These are phyloP conservation scores for Priceomyces fermenticarens DNA, from an alignment of 805 yeast genomes.

Conservation along the genomic window DNA sequence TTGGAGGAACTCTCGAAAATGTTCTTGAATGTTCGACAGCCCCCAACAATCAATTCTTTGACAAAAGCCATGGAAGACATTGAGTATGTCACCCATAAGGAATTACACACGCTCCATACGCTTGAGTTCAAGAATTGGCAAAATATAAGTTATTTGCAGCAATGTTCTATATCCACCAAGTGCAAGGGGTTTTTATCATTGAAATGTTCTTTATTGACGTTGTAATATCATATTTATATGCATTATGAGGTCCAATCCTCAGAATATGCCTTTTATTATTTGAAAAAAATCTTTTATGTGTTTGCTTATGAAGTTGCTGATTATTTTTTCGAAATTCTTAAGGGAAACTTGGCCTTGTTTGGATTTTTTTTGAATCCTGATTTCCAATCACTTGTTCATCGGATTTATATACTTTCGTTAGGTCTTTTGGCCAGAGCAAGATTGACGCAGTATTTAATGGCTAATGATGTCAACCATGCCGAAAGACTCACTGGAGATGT, in stretches of 20 bases:
- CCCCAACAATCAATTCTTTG: constrained; percentile 13
- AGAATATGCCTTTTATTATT: constrained; percentile 29
- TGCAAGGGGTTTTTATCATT: constrained; percentile 9
- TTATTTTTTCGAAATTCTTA: constrained; percentile 21
- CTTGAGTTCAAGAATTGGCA: constrained; percentile 5
- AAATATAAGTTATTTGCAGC: neutral
- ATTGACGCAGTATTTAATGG: constrained; percentile 8
- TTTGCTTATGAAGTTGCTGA: constrained; percentile 22
- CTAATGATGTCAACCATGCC: constrained; percentile 10
- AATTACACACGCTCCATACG: constrained; percentile 7
- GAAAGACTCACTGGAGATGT: constrained; percentile 7
- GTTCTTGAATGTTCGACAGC: constrained; percentile 7
- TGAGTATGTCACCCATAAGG: constrained; percentile 4
- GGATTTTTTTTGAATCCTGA: constrained; percentile 33
- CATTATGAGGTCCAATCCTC: constrained; percentile 29
- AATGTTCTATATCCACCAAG: constrained; percentile 5
- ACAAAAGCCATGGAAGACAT: constrained; percentile 10
- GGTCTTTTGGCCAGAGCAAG: neutral
- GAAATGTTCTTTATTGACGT: constrained; percentile 10
- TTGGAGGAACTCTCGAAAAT: neutral
- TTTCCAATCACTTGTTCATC: constrained; percentile 36
- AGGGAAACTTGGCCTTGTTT: constrained; percentile 4
- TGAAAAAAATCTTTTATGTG: constrained; percentile 23
- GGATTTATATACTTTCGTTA: constrained; percentile 24
- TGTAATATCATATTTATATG: constrained; percentile 34